Evolutionary conservation across 225 moss, liverwort and hornwort genomes (phyloP), one percentile per base, ranked within the genome.

Genomic region (Pseudoscleropodium purum): DNA sequence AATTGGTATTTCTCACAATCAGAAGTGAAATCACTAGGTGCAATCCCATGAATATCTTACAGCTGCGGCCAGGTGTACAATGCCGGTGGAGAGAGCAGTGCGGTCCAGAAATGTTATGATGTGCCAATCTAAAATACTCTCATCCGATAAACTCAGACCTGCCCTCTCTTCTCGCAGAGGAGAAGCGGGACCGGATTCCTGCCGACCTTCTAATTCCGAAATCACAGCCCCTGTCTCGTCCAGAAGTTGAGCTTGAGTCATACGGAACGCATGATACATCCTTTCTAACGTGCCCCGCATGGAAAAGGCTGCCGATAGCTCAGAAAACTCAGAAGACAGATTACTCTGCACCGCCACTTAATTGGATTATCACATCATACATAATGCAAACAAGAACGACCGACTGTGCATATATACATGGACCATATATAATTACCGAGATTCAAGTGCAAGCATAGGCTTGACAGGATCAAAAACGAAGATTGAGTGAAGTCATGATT

Each of bases 61-160:
- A 86, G 90, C 91, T 78, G 91, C 90, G 75, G 94, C 87, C 43
- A 92, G 73, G 79, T 91, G 89, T 63, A 90, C 90, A 82, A 92
- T 85, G 85, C 92, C 87, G 67, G 91, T 90, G 78, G 92, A 89
- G 85, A 90, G 91, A 85, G 90, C 94, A 82, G 91, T 91, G 60
- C 92, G 94, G 56, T 91, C 94, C 79, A 94, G 89, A 83, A 90
- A 94, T 61, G 94, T 83, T 68, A 92, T 81, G 68, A 91, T 91
- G 89, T 92, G 92, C 94, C 91, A 92, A 92, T 94, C 92, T 75
- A 91, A 76, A 83, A 89, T 87, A 82, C 83, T 90, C 56, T 92
- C 92, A 90, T 94, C 94, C 82, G 92, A 61, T 37, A 87, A 82
- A 91, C 82, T 94, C 63, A 89, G 64, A 85, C 89, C 87, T 75